phyloP scores from a whole-genome alignment of 495 filamentous ascomycete species.

The Lasiosphaeriaceae sp. region DNA sequence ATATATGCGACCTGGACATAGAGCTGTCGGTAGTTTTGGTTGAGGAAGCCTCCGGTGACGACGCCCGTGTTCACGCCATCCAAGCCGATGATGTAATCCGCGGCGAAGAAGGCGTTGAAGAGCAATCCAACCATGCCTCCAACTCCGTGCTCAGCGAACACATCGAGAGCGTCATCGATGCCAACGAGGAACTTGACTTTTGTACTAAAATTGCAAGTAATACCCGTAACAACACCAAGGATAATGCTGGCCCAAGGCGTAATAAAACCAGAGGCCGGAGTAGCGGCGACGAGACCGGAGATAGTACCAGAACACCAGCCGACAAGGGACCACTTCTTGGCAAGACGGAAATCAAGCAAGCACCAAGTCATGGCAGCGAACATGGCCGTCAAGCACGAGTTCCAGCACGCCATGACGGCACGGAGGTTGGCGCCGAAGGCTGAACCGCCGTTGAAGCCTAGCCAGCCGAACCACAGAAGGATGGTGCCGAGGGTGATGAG shows the following conservation, averaged over 20 bases:
- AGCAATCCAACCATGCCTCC: conserved; percentile 89
- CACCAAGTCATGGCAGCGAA: conserved; percentile 88
- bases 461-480: conserved; percentile 97
- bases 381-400: conserved; percentile 86
- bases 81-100: conserved; percentile 84
- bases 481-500: conserved; percentile 93
- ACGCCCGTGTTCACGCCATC: conserved; percentile 85
- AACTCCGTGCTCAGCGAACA: conserved; percentile 96
- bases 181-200: conserved; percentile 96
- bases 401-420: conserved; percentile 96
- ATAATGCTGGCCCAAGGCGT: conserved; percentile 85
- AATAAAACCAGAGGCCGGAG: conserved; percentile 84
- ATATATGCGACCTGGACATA: conserved; percentile 93
- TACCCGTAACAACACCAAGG: conserved; percentile 77
- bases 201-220: conserved; percentile 89
- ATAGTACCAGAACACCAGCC: conserved; percentile 97
- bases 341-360: conserved; percentile 88
- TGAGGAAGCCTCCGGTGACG: conserved; percentile 73
- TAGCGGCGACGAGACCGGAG: conserved; percentile 84
- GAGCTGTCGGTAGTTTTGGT: conserved; percentile 83
- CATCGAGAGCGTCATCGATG: conserved; percentile 96
- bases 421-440: conserved; percentile 95
- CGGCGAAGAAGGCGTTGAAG: conserved; percentile 89
- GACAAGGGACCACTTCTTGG: conserved; percentile 98
- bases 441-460: conserved; percentile 97